Evolutionary conservation across 257 asterid genomes (phyloP).

Genomic region (Mitragyna speciosa): DNA sequence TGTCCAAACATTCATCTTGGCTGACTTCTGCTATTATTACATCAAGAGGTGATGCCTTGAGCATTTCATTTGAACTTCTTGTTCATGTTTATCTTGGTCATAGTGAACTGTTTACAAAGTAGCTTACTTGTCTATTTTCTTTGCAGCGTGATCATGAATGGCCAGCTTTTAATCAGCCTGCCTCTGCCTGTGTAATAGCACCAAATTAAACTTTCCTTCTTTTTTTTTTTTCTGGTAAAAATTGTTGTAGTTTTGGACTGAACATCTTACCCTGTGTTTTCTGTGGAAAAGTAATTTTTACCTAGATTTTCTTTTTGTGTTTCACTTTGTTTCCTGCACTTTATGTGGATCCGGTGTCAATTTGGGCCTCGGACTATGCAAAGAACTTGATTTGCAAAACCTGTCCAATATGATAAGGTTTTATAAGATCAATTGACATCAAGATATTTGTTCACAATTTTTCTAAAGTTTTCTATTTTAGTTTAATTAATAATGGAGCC

Average conservation of each 20-base stretch:
- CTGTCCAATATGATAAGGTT: background rate
- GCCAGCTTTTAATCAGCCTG: conserved; percentile 56
- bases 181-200: conserved; percentile 46
- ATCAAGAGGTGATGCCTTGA: conserved; percentile 57
- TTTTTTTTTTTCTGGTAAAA: background rate
- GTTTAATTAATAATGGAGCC: background rate
- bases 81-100: background rate
- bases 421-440: no score
- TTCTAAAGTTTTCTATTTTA: background rate
- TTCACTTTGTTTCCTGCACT: no score
- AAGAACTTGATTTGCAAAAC: background rate
- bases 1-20: conserved; percentile 82
- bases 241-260: background rate
- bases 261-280: background rate
- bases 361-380: background rate
- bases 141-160: conserved; percentile 62
- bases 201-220: background rate
- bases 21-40: conserved; percentile 87
- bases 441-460: background rate
- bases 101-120: background rate
- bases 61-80: background rate
- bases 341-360: background rate
- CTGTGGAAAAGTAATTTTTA: background rate
- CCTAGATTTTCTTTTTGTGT: no score
- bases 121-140: background rate